phyloP scores from a whole-genome alignment of 257 asterid genomes.

The Solanum sejunctum region DNA sequence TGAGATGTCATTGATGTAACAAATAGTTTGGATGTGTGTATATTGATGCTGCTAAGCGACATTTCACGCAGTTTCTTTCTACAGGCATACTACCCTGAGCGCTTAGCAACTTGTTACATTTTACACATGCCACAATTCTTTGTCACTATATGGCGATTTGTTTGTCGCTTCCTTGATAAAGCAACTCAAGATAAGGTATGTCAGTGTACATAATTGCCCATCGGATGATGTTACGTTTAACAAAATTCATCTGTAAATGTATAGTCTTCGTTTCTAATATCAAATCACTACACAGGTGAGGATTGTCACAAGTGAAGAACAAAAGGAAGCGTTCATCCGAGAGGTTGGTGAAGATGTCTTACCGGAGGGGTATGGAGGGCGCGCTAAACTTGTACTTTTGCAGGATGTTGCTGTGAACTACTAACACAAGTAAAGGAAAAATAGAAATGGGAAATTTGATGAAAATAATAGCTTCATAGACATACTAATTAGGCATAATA shows the following conservation, averaged over 20 bases:
- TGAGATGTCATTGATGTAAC: background rate
- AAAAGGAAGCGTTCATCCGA: slow-evolving; percentile 24
- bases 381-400: slow-evolving; percentile 29
- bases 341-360: slow-evolving; percentile 51
- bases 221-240: background rate
- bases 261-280: background rate
- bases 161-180: slow-evolving; percentile 57
- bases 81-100: slow-evolving; percentile 72
- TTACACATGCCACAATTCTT: slow-evolving; percentile 68
- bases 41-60: background rate
- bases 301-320: slow-evolving; percentile 51
- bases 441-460: background rate
- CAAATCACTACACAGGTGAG: slow-evolving; percentile 26
- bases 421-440: background rate
- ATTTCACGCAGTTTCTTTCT: background rate
- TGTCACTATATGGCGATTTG: slow-evolving; percentile 50
- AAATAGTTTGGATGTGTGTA: background rate
- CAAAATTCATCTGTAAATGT: background rate
- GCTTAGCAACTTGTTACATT: slow-evolving; percentile 47
- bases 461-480: background rate
- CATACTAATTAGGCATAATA: background rate
- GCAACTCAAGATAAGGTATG: slow-evolving; percentile 58
- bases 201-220: background rate
- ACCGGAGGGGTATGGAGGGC: slow-evolving; percentile 72
- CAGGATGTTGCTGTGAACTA: slow-evolving; percentile 27